Base-by-base conservation (phyloP, 352 stramenopile species). In the Phytophthora capsici region DNA sequence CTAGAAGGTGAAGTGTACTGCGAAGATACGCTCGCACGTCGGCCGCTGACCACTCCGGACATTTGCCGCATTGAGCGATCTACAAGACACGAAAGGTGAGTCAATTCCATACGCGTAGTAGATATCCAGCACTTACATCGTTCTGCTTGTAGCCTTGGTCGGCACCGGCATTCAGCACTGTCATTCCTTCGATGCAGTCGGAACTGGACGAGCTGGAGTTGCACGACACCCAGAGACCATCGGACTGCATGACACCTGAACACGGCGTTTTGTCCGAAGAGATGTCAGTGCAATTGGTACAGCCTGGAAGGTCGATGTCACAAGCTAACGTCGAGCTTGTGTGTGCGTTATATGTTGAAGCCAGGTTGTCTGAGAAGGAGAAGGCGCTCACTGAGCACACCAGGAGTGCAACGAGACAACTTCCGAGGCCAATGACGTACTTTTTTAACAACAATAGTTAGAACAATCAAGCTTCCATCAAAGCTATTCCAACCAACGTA, bases 1-100 rank as follows among this genome's bases (percentile, higher is more conserved):
- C 83, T 7, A 95, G 66, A 17, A 93, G 64, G 30, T 91, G 72
- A 34, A 94, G 71, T 0, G 72, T 80, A 55, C 73, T 85, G 26
- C 66, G 75, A 30, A 95, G 58, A 64, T 91, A 93, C 26, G 81
- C 81, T 41, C 87, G 71, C 19, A 95, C 72, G 57, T 95, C 85
- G 2, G 62, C 45, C 1, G 72, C 64, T 32, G 81, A 88, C 88
- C 88, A 95, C 64, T 95, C 81, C 34, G 88, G 86, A 45, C 88
- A 95, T 45, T 88, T 82, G 38, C 82, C 77, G 26, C 88, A 95
- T 20, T 63, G 69, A 1, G 83, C 85, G 45, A 94, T 85, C 83
- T 90, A 49, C 26, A 65, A 16, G 6, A 34, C 4, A 44, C 17
- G 8, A 60, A 26, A 66, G 13, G 28, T 66, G 26, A 73, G n/a